Conservation (phyloP, 345 rosid species). For the Aurinia saxatilis region DNA sequence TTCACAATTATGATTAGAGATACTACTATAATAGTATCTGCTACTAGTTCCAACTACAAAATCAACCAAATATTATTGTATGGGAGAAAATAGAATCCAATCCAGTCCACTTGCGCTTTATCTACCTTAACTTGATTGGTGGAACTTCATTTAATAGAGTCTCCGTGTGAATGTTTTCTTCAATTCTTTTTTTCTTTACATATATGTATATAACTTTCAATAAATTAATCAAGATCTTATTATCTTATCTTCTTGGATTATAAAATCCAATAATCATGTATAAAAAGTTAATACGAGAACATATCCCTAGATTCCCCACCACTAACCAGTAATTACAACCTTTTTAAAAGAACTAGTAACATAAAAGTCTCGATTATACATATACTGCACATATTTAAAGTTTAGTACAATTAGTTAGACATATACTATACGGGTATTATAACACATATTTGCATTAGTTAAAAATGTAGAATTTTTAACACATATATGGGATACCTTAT, state of each 20-base stretch:
- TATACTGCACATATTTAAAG: too few relatives aligned
- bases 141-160: neutral
- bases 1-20: neutral
- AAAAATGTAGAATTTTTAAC: neutral
- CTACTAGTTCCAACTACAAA: neutral
- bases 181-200: neutral
- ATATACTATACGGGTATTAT: too few relatives aligned
- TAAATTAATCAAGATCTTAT: neutral
- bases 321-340: neutral
- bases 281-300: neutral
- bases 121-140: neutral
- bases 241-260: constrained; percentile 1
- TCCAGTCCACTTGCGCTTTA: constrained; percentile 18
- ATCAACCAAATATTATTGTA: neutral
- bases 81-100: constrained; percentile 2
- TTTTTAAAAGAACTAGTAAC: neutral
- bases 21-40: neutral
- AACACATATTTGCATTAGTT: neutral
- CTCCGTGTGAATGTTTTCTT: neutral
- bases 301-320: neutral
- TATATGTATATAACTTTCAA: neutral
- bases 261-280: neutral
- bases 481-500: neutral
- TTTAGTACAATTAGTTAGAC: neutral
- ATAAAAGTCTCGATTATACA: too few relatives aligned